These are phyloP conservation scores for Pseudofabraea citricarpa DNA, from an alignment of 2,329 filamentous ascomycete species.

Conservation along the genomic window DNA sequence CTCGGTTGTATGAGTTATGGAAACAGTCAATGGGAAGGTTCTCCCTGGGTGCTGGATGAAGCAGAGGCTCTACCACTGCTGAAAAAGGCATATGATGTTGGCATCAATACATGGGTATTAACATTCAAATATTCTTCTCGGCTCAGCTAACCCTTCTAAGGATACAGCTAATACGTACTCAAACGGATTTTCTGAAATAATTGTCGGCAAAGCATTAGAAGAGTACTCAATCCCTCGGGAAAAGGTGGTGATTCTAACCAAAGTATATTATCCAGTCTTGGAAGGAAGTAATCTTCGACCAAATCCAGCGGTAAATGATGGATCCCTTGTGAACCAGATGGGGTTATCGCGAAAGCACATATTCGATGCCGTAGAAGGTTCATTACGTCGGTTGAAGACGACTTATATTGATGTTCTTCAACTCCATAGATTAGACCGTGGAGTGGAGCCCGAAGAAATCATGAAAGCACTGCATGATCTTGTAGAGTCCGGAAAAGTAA, in stretches of 20 bases:
- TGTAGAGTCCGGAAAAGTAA: conserved; percentile 50
- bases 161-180: conserved; percentile 51
- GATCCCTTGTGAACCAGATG: neutral
- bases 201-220: conserved; percentile 55
- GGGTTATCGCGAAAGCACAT: conserved; percentile 61
- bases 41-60: conserved; percentile 52
- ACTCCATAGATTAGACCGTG: conserved; percentile 52
- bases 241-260: conserved; percentile 54
- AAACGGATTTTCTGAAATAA: conserved; percentile 48
- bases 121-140: too few relatives aligned
- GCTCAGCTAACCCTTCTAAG: too few relatives aligned
- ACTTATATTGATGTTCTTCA: conserved; percentile 56
- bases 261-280: conserved; percentile 43
- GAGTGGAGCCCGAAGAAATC: conserved; percentile 49
- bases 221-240: conserved; percentile 52
- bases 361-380: conserved; percentile 60
- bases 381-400: conserved; percentile 47
- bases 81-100: conserved; percentile 58
- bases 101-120: conserved; percentile 21
- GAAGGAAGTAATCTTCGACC: conserved; percentile 11
- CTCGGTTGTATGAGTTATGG: conserved; percentile 63
- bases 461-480: conserved; percentile 60
- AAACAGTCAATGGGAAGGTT: conserved; percentile 34
- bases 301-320: conserved; percentile 4
- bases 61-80: conserved; percentile 43